phyloP scores from a whole-genome alignment of 2,329 filamentous ascomycete genomes.

The Calycina marina region DNA sequence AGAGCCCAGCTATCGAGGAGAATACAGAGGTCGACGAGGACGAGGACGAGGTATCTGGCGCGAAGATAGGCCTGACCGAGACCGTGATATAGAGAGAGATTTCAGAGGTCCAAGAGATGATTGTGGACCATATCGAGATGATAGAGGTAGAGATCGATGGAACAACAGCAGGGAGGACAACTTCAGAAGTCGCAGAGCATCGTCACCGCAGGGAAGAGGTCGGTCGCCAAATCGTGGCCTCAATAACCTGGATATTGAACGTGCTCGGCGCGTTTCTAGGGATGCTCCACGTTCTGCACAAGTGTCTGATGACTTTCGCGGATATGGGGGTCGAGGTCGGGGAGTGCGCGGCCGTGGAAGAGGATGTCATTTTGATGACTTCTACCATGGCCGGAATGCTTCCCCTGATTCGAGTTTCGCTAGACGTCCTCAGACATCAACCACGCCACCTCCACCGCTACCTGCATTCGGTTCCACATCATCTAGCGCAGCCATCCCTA shows the following conservation, averaged over 20 bases:
- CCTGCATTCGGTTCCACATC: conserved; percentile 36
- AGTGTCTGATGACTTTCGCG: conserved; percentile 31
- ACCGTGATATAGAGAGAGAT: conserved; percentile 28
- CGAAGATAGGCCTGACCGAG: conserved; percentile 50
- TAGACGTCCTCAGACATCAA: conserved; percentile 27
- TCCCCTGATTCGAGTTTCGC: conserved; percentile 18
- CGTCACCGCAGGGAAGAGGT: conserved; percentile 43
- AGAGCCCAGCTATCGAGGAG: conserved; percentile 51
- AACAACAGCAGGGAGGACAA: conserved; percentile 32
- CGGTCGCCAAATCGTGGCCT: conserved; percentile 53
- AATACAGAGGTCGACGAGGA: conserved; percentile 35
- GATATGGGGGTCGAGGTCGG: conserved; percentile 37
- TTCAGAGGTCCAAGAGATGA: conserved; percentile 39
- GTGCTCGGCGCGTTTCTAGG: conserved; percentile 52
- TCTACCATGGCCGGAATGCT: conserved; percentile 24
- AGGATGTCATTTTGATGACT: conserved; percentile 42
- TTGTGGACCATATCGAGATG: conserved; percentile 38
- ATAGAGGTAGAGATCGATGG: conserved; percentile 38
- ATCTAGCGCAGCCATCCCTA: conserved; percentile 16
- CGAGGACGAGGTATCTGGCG: conserved; percentile 25
- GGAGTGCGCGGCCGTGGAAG: conserved; percentile 34
- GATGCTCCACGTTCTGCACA: conserved; percentile 61
- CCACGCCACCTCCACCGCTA: conserved; percentile 34
- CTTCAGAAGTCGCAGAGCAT: conserved; percentile 44
- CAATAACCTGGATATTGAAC: conserved; percentile 48